These are phyloP conservation scores for Sugiyamaella sp. DNA, from an alignment of 1,139 yeast genomes.

Conservation along the genomic window DNA sequence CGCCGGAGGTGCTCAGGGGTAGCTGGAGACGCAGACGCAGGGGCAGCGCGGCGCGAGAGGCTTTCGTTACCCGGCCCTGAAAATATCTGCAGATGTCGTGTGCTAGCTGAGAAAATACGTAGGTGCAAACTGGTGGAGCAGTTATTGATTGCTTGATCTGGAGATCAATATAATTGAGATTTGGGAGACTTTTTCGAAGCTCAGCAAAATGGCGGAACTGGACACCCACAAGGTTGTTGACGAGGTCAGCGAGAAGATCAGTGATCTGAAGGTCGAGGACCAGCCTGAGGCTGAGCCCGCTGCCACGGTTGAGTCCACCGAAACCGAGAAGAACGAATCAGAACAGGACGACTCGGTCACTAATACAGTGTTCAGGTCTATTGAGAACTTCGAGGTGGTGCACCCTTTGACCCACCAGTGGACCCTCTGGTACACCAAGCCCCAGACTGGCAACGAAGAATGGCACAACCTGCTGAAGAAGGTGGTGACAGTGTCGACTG, in stretches of 20 bases:
- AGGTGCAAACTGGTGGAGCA: background rate
- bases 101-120: constrained; percentile 1
- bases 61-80: constrained; percentile 15
- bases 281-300: constrained; percentile 6
- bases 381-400: constrained; percentile 74
- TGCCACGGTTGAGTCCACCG: constrained; percentile 27
- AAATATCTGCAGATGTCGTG: constrained; percentile 7
- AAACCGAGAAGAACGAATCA: constrained; percentile 37
- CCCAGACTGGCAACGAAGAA: constrained; percentile 67
- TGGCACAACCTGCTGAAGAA: constrained; percentile 96
- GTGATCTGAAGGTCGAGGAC: constrained; percentile 29
- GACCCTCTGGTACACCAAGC: constrained; percentile 98
- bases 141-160: constrained; percentile 7
- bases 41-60: constrained; percentile 5
- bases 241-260: constrained; percentile 33
- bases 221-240: constrained; percentile 21
- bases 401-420: constrained; percentile 93
- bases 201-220: constrained; percentile 14
- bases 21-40: background rate
- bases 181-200: background rate
- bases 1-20: background rate
- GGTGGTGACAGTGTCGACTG: constrained; percentile 86
- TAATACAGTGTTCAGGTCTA: constrained; percentile 63
- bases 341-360: constrained; percentile 28
- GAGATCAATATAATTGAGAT: background rate